Evolutionary conservation across 2,329 filamentous ascomycete genomes (phyloP), one percentile per base, ranked within the genome.

Genomic region (Aspergillus flavus): DNA sequence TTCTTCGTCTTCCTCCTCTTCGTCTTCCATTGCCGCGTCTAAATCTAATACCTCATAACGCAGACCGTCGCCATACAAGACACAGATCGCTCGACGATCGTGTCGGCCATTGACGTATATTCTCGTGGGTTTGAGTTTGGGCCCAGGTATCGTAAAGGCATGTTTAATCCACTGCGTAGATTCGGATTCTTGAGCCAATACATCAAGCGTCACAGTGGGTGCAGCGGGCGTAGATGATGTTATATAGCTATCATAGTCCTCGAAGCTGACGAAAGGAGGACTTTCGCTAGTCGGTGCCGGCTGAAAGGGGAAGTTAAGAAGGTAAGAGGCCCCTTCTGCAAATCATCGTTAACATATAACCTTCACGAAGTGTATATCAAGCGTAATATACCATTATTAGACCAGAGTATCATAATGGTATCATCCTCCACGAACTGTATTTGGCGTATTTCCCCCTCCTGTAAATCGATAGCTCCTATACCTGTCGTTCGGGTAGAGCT

Each of bases 381-480:
- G 19, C 1, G 21, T 46, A 54, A 62, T 68, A 69, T 72, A 78
- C 78, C 71, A 26, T 66, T 61, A 39, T 73, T 71, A 50, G 73
- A 71, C 76, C 84, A 85, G 2, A 93, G 82, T 1, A 91, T 68
- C 59, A 93, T 81, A 1, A 93, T 73, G 0, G 79, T 82, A 14
- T 82, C 76, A 61, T 90, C 86, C 69, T 90, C 83, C 50, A 91
- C 82, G 70, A 93, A 92, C 71, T 89, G 89, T 16, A 90, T 75
- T 72, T 93, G 89, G 23, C 87, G 75, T 19, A 80, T 74, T 30
- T 74, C 71, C 19, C 79, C 79, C 12, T 71, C 63, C 48, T 72
- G 64, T 9, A 80, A 65, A 54, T 70, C 66, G n/a, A 80, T 50
- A 1, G 69, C 71, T n/a, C 77, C 74, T 11, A 75, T 57, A 6